Conservation (phyloP, 108 stramenopile genomes). For the Pseudonitzschia multiseries region DNA sequence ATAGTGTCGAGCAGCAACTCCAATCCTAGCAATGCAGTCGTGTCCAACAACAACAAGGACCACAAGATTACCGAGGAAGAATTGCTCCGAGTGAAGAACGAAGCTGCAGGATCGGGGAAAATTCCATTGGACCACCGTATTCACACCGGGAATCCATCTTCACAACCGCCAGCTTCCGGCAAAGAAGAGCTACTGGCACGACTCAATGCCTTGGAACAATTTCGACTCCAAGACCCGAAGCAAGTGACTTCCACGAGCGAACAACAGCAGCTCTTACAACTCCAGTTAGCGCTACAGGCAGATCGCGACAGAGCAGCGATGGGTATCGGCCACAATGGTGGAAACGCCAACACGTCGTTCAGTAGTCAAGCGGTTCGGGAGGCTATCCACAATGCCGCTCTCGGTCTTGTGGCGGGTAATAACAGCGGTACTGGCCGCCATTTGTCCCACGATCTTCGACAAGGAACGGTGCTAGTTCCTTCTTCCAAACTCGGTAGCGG, state of each 20-base stretch:
- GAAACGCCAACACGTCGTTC: neutral
- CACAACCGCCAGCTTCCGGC: neutral
- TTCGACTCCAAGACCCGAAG: neutral
- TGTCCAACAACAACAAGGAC: neutral
- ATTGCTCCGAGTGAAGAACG: neutral
- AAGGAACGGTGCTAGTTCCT: neutral
- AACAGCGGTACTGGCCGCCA: neutral
- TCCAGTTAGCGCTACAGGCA: neutral
- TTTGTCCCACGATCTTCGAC: neutral
- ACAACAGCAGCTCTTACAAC: neutral
- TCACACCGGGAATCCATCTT: neutral
- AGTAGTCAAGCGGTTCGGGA: neutral
- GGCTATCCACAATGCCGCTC: neutral
- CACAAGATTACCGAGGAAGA: conserved; percentile 1
- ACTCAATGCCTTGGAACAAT: neutral
- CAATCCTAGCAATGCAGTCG: too few species aligned
- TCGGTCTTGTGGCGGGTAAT: neutral
- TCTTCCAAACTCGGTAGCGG: neutral
- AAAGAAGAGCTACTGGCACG: neutral
- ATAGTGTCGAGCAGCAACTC: neutral
- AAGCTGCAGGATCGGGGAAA: neutral
- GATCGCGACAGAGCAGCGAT: neutral
- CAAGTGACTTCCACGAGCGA: neutral
- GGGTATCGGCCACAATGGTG: neutral
- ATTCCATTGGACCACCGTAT: neutral